Base-by-base conservation (phyloP, 2,329 filamentous ascomycete genomes). In the Didymella pinodella region DNA sequence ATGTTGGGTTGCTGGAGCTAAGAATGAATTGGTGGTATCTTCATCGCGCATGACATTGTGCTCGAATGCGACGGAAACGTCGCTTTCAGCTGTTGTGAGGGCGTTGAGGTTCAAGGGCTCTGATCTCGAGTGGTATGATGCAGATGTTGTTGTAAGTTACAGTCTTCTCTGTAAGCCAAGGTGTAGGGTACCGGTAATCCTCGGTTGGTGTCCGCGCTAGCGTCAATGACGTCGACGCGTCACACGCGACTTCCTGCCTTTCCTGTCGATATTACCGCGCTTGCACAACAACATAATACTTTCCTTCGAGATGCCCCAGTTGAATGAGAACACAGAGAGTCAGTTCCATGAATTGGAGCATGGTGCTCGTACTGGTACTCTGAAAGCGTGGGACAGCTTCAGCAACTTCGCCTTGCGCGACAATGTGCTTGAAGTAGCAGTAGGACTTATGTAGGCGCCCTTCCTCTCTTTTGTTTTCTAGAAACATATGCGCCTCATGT, bases 401-500 rank as follows among this genome's bases (percentile, higher is more conserved):
- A 74, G 88, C 65, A 88, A 91, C 72, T 92, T 92, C 75, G 89
- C 88, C 0, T 84, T 91, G 53, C 86, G 89, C 63, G 89, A 90
- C 57, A 91, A 92, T 66, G 89, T 92, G 47, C 82, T 92, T 26
- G 87, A 92, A 74, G 89, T 92, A 59, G 90, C 90, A 16, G 87
- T 92, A 66, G 90, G 89, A 65, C 79, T 92, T 64, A 92, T 92
- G 88, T 90, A 71, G 43, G 41, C 4, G 8, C 22, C 22, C 22
- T 22, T 22, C 22, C 22, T 12, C 18, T 40, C 36, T 6, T 16
- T 32, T 4, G 12, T 12, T 12, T 11, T 29, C 28, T 29, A 7
- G 28, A 10, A 29, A 7, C 10, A 3, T 18, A 4, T 14, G 8
- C 3, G 1, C 29, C 11, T 10, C 29, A 31, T 31, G 10, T 31